Conservation (phyloP, 352 stramenopile species). For the Albugo candida region DNA sequence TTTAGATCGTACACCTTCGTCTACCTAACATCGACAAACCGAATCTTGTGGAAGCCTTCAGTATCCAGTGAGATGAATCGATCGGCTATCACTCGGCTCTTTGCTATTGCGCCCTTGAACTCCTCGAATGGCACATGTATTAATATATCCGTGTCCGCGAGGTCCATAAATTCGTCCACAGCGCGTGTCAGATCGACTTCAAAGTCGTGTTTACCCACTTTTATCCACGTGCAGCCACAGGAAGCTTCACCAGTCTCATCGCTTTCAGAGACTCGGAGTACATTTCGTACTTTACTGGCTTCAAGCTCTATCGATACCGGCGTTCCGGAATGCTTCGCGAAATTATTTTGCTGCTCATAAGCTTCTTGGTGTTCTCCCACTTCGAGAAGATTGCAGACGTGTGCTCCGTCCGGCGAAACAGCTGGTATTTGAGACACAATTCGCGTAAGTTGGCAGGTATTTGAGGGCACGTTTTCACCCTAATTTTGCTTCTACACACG, state of each 20-base stretch:
- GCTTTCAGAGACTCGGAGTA: no score
- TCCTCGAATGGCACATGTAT: constrained; percentile 70
- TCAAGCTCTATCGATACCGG: constrained; percentile 49
- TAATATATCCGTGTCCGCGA: constrained; percentile 60
- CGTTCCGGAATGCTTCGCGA: constrained; percentile 50
- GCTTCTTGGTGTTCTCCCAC: constrained; percentile 42
- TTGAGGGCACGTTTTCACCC: no score
- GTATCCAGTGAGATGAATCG: constrained; percentile 61
- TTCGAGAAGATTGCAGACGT: constrained; percentile 40
- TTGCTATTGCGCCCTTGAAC: constrained; percentile 68
- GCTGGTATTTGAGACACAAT: no score
- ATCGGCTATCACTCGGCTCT: constrained; percentile 40
- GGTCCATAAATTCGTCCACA: constrained; percentile 57
- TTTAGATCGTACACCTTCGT: constrained; percentile 63
- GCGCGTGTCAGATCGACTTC: constrained; percentile 23
- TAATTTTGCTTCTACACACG: constrained; percentile 46
- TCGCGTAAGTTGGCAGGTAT: no score
- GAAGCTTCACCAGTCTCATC: no score
- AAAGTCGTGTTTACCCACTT: no score
- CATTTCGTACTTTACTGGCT: no score
- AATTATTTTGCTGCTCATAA: constrained; percentile 71
- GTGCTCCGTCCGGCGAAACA: constrained; percentile 24
- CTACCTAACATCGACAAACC: constrained; percentile 41
- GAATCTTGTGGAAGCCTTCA: constrained; percentile 48
- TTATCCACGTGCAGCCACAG: no score